phyloP scores from a whole-genome alignment of 805 yeast genomes.

The Wickerhamiella vanderwaltii region DNA sequence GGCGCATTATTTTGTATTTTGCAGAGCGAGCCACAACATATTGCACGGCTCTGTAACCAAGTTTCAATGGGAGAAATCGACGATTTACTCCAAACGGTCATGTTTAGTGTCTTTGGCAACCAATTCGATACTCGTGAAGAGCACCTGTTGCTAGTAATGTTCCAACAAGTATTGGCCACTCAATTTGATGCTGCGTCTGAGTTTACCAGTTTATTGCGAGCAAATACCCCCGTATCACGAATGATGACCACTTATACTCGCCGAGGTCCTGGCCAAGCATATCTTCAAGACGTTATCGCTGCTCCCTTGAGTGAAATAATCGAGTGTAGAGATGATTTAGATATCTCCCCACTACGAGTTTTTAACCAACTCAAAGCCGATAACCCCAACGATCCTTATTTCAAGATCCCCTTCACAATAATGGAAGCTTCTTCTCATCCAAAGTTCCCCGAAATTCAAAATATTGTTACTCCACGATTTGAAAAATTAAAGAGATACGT shows the following conservation, averaged over 20 bases:
- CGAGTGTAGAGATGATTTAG: slow-evolving; percentile 23
- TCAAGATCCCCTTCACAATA: slow-evolving; percentile 20
- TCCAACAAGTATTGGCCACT: slow-evolving; percentile 28
- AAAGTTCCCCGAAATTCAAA: slow-evolving; percentile 19
- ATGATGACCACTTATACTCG: slow-evolving; percentile 32
- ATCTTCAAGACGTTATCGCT: slow-evolving; percentile 26
- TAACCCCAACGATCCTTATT: slow-evolving; percentile 17
- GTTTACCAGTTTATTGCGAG: slow-evolving; percentile 28
- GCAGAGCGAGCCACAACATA: slow-evolving; percentile 30
- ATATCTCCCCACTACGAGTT: slow-evolving; percentile 28
- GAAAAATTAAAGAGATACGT: slow-evolving; percentile 21
- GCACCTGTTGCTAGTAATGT: slow-evolving; percentile 29
- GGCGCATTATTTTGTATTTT: slow-evolving; percentile 29
- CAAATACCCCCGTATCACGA: slow-evolving; percentile 31
- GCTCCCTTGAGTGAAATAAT: slow-evolving; percentile 23
- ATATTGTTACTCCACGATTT: slow-evolving; percentile 23
- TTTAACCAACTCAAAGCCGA: slow-evolving; percentile 22
- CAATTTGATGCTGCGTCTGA: slow-evolving; percentile 30
- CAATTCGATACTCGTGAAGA: slow-evolving; percentile 33
- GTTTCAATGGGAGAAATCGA: slow-evolving; percentile 30
- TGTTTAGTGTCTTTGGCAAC: slow-evolving; percentile 33
- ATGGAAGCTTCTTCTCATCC: slow-evolving; percentile 26
- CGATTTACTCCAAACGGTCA: slow-evolving; percentile 30
- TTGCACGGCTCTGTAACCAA: slow-evolving; percentile 26
- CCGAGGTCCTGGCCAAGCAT: slow-evolving; percentile 31